Base-by-base conservation (phyloP, 2,329 filamentous ascomycete genomes). In the Diaporthe ilicicola region DNA sequence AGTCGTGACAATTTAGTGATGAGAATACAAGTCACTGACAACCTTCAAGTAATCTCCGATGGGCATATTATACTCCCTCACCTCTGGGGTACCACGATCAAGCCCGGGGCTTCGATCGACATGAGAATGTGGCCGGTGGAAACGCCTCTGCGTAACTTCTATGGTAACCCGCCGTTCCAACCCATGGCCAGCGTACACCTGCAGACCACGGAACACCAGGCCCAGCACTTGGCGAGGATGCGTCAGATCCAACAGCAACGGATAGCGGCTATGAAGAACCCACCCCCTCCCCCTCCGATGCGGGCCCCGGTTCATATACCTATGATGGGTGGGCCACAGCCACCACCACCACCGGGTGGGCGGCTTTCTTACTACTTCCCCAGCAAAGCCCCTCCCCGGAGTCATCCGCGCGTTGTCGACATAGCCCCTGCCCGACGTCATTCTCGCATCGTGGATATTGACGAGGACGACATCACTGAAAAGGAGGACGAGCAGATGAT, bases 401-500 rank as follows among this genome's bases (percentile, higher is more conserved):
- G 27, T 37, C 22, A n/a, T 17, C 17, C 9, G 4, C 13, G 5
- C 24, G 13, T 37, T 7, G 8, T 55, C n/a, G 42, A 48, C 6
- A 9, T 22, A 4, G 32, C 32, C 22, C 37, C 22, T 13, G 12
- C 54, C 19, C n/a, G 15, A 6, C 15, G 27, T 37, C 22, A n/a
- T 17, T 9, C 9, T 2, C 13, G 5, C 24, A 19, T 37, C 4
- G 8, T 55, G 13, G 42, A 48, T 4, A 9, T 22, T n/a, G n/a
- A n/a, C n/a, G n/a, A 51, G 15, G 22, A 56, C 9, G 32, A 48
- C 1, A 69, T 71, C 17, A 71, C 48, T 10, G 54, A 37, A 55
- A 42, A 67, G 7, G 70, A 71, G 37, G 55, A 71, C 6, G 54
- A 64, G 50, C 65, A 71, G 29, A 24, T 71, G 24, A 64, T 34